Evolutionary conservation across 1,139 yeast species (phyloP).

Genomic region (Arxiozyma telluris): DNA sequence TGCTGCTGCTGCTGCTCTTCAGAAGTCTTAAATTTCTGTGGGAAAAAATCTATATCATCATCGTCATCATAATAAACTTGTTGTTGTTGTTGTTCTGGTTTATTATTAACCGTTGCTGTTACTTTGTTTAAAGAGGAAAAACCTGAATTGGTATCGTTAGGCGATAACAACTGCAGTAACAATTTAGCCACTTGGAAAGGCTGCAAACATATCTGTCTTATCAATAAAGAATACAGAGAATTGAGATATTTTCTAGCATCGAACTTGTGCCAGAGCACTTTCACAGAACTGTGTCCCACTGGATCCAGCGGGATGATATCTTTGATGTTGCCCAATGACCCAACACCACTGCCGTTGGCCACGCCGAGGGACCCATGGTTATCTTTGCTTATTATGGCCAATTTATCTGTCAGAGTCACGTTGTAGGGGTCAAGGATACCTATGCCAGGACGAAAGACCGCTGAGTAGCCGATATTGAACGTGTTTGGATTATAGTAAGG

Average conservation of each 20-base stretch:
- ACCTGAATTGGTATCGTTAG: not conserved
- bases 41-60: slow-evolving; percentile 42
- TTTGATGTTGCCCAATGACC: slow-evolving; percentile 4
- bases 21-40: slow-evolving; percentile 7
- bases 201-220: slow-evolving; percentile 66
- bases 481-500: slow-evolving; percentile 69
- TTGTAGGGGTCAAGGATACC: slow-evolving; percentile 42
- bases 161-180: slow-evolving; percentile 44
- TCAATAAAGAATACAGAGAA: not conserved
- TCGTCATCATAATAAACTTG: not conserved
- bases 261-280: not conserved
- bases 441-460: slow-evolving; percentile 50
- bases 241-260: not conserved
- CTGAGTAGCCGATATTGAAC: slow-evolving; percentile 59
- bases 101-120: not conserved
- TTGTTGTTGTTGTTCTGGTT: not conserved
- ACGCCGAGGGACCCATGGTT: slow-evolving; percentile 44
- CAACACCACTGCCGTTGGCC: slow-evolving; percentile 38
- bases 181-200: slow-evolving; percentile 83
- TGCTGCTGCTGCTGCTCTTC: no score
- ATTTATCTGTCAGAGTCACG: slow-evolving; percentile 32
- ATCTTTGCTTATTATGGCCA: slow-evolving; percentile 21
- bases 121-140: not conserved
- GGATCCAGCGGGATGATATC: not conserved
- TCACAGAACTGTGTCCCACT: not conserved